Base-by-base conservation (phyloP, 768 basidiomycete genomes). In the Lactarius tabidus region DNA sequence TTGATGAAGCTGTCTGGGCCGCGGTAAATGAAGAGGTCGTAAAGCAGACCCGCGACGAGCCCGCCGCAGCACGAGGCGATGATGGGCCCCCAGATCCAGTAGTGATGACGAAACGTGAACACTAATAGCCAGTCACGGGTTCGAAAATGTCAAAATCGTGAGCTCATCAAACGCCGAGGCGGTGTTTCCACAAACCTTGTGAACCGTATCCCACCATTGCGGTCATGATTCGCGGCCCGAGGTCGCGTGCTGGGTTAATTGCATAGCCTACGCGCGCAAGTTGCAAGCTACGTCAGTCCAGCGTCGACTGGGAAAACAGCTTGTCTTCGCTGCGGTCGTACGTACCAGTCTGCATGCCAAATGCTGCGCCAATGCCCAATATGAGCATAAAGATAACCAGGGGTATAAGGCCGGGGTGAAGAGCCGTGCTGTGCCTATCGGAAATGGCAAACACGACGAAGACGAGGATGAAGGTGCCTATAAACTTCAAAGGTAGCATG, bases 61-160 rank as follows among this genome's bases (percentile, higher is more conserved):
- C 80, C 86, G 28, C 88, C 88, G 35, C 83, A 69, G 72, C 89
- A 82, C 15, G 87, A 83, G 0, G 76, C 86, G 52, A 86, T 75
- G 23, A 87, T 71, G 0, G 86, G 83, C 67, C 84, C 84, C 88
- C 89, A 90, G 38, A 90, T 70, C 88, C 88, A 90, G 70, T 89
- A 90, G 63, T 90, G 87, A 70, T 80, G 82, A 68, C 73, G 71
- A 60, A 72, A 76, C 20, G 77, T 79, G 75, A 77, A 83, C n/a
- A 80, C 75, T 74, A 55, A 12, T 15, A 20, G 17, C 28, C 23
- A 10, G 9, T 14, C 48, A 52, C 28, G 38, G n/a, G 10, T 17
- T 35, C 5, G 33, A 33, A 23, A 12, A 29, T 29, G 35, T 36
- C n/a, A n/a, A n/a, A 6, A 35, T 29, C 18, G 36, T 60, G 26